A percentile compares a stretch with the other conserved stretches of the same genome.
phyloP scores from a whole-genome alignment of 2,329 filamentous ascomycete genomes.

The Beauveria rudraprayagi region DNA sequence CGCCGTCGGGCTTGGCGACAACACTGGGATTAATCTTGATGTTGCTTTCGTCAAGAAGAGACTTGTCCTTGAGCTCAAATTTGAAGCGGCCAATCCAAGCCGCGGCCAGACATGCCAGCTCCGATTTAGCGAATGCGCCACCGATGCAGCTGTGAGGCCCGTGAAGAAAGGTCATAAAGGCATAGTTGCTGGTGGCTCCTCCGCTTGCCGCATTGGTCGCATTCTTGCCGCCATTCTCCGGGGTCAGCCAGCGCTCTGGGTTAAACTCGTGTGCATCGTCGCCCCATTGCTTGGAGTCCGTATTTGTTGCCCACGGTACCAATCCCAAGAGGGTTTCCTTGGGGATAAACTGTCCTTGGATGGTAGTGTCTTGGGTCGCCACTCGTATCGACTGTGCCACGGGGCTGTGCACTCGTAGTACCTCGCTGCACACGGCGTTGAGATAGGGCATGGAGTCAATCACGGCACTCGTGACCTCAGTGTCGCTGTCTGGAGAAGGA shows the following conservation, averaged over 20 bases:
- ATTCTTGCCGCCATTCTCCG: constrained; percentile 14
- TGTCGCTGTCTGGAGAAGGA: constrained; percentile 25
- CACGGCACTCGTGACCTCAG: constrained; percentile 33
- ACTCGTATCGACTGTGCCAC: constrained; percentile 26
- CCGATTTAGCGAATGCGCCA: constrained; percentile 10
- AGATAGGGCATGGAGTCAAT: constrained; percentile 73
- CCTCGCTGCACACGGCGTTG: constrained; percentile 54
- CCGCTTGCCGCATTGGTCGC: constrained; percentile 10
- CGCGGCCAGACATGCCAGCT: constrained; percentile 10
- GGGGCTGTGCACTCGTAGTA: constrained; percentile 32
- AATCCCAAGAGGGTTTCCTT: constrained; percentile 28
- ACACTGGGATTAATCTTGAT: constrained; percentile 12
- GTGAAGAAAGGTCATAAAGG: constrained; percentile 20
- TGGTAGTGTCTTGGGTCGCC: constrained; percentile 22
- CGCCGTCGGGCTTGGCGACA: constrained; percentile 14
- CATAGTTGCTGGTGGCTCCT: constrained; percentile 21
- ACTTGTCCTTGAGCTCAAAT: constrained; percentile 11
- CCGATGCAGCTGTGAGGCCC: constrained; percentile 13
- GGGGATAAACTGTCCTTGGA: constrained; percentile 27
- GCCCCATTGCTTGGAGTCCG: constrained; percentile 27
- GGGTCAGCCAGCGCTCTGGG: constrained; percentile 29
- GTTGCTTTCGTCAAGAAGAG: constrained; percentile 8
- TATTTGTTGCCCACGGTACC: constrained; percentile 23
- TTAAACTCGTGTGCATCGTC: constrained; percentile 26
- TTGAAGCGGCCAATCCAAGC: constrained; percentile 12